Base-by-base conservation (phyloP, 768 basidiomycete species). In the Pleurotus sapidus region DNA sequence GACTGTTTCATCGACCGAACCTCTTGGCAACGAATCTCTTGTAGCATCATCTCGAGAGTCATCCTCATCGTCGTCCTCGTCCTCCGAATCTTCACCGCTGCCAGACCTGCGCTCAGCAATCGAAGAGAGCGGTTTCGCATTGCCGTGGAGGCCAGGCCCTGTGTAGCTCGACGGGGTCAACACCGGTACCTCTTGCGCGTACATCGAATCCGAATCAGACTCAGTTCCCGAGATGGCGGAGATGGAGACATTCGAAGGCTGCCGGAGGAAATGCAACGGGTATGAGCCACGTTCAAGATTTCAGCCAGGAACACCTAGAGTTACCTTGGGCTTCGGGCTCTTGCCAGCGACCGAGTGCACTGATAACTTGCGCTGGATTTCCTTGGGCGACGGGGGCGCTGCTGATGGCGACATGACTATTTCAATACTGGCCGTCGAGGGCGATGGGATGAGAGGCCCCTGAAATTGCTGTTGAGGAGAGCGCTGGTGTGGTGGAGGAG, bases 291-390 rank as follows among this genome's bases (percentile, higher is more conserved):
- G 38, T 43, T 59, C 9, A 15, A 3, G 42, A 45, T 45, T 45
- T 23, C 42, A 45, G n/a, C 9, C 42, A 17, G 5, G 42, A 45
- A 17, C 42, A 23, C n/a, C n/a, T n/a, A 38, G 63, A 24, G 8
- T 56, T 40, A 82, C 81, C 75, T 77, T 80, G 69, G 75, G 9
- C 57, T 61, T 55, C 56, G 57, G 72, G 57, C 78, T 80, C 65
- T 74, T 80, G 30, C 30, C 30, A 34, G 83, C 74, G 2, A 77
- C 78, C 0, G 87, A 84, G 63, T 88, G 87, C 17, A 91, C 81
- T 2, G 91, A 93, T 5, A 95, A 83, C 68, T 94, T 95, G 62
- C 91, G 80, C 57, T 90, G 82, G 15, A 95, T 84, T 74, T 95
- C 93, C 69, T 93, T 91, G 14, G 88, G 86, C 11, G 93, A 87